These are phyloP conservation scores for Malania oleifera DNA, from an alignment of 164 flowering plant genomes.

Conservation along the genomic window DNA sequence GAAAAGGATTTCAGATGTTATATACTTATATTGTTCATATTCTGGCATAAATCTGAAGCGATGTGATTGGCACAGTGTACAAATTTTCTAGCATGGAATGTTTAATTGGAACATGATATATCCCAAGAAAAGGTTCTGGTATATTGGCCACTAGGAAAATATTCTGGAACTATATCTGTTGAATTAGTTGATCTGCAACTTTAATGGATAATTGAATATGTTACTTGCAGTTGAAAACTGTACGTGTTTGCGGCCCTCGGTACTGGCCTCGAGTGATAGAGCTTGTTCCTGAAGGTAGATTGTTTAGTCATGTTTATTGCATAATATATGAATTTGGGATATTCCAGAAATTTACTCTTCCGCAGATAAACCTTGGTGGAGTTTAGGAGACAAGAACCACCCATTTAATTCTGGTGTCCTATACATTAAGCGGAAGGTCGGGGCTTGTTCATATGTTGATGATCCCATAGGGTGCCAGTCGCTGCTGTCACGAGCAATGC, in stretches of 20 bases:
- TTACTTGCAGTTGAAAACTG: slow-evolving; percentile 63
- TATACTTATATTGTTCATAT: no score
- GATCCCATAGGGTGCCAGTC: slow-evolving; percentile 96
- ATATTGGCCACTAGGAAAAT: no score
- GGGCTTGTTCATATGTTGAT: slow-evolving; percentile 93
- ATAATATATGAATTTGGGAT: neutral
- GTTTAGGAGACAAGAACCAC: slow-evolving; percentile 50
- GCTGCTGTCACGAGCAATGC: slow-evolving; percentile 85
- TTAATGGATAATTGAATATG: neutral
- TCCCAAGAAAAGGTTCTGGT: no score
- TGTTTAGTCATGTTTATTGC: neutral
- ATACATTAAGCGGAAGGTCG: slow-evolving; percentile 87
- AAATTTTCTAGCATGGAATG: no score
- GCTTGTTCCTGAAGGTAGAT: slow-evolving; percentile 70
- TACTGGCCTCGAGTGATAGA: slow-evolving; percentile 91
- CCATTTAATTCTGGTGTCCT: slow-evolving; percentile 87
- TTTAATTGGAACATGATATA: no score
- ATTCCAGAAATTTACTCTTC: slow-evolving; percentile 4
- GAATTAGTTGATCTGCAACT: no score
- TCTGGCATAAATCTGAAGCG: no score
- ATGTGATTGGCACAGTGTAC: no score
- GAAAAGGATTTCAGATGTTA: no score
- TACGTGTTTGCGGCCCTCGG: slow-evolving; percentile 91
- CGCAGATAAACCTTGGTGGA: slow-evolving; percentile 89
- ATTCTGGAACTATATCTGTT: neutral